Conservation (phyloP, 306 rosid species). For the Fagus sylvatica region DNA sequence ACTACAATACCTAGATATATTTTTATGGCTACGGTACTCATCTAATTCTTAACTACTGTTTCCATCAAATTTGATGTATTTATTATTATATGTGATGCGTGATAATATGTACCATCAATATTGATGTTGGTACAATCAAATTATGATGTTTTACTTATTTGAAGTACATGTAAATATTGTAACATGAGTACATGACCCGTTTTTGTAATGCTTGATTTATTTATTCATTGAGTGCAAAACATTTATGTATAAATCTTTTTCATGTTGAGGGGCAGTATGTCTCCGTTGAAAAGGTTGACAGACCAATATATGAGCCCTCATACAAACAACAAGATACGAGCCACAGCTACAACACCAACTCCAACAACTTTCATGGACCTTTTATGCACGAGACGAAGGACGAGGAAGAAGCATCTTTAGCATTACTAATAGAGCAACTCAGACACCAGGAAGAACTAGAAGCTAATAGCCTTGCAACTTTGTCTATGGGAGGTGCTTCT, state of each 20-base stretch:
- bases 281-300: constrained; percentile 8
- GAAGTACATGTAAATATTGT: too few relatives aligned
- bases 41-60: too few relatives aligned
- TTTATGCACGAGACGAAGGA: constrained; percentile 7
- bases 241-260: neutral
- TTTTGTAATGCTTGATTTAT: neutral
- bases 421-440: constrained; percentile 20
- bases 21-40: too few relatives aligned
- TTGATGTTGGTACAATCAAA: too few relatives aligned
- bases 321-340: neutral
- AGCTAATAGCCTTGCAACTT: constrained; percentile 7
- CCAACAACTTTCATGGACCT: neutral
- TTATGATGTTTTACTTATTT: too few relatives aligned
- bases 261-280: constrained; percentile 33
- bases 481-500: constrained; percentile 8
- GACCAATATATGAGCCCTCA: neutral
- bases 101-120: too few relatives aligned
- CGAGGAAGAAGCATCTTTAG: constrained; percentile 25
- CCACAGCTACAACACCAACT: neutral
- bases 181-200: too few relatives aligned
- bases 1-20: too few relatives aligned
- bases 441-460: constrained; percentile 18
- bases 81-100: too few relatives aligned
- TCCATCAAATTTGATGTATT: too few relatives aligned
- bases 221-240: too few relatives aligned